Percentiles rank a stretch among this genome's conserved stretches.
These are phyloP conservation scores for Arbutus unedo DNA, from an alignment of 148 eudicot genomes.

Conservation along the genomic window DNA sequence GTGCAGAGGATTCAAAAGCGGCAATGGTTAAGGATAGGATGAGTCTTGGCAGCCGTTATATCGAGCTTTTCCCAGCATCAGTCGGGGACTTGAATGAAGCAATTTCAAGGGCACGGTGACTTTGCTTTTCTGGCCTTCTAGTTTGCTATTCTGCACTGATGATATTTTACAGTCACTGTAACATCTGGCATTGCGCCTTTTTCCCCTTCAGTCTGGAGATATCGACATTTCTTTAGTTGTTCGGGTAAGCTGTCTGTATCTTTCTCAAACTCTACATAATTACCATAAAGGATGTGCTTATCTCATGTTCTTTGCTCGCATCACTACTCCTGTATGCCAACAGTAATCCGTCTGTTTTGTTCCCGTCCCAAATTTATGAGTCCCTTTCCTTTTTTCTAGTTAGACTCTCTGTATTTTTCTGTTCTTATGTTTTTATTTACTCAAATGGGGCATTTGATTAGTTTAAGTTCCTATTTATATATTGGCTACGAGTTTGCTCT, in stretches of 20 bases:
- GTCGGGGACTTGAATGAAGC: conserved; percentile 70
- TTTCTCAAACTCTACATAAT: neutral
- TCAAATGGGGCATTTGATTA: neutral
- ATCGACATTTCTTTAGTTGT: neutral
- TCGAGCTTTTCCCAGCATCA: conserved; percentile 80
- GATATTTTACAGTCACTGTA: neutral
- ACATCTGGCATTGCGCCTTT: neutral
- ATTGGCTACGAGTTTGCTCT: neutral
- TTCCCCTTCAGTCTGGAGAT: neutral
- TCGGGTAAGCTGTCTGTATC: neutral
- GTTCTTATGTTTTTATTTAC: neutral
- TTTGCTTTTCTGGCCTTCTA: neutral
- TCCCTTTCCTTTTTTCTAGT: neutral
- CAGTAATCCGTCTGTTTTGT: neutral
- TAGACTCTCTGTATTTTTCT: neutral
- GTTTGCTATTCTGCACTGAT: neutral
- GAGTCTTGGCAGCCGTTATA: conserved; percentile 92
- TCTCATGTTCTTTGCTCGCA: neutral
- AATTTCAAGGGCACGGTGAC: conserved; percentile 55
- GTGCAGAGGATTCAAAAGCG: conserved; percentile 70
- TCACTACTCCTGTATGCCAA: neutral
- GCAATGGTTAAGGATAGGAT: conserved; percentile 92
- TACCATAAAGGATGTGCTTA: neutral
- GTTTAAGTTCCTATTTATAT: neutral
- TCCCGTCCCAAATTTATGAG: neutral